Conservation (phyloP, 2,329 filamentous ascomycete genomes). For the Chrysosporium queenslandicum region DNA sequence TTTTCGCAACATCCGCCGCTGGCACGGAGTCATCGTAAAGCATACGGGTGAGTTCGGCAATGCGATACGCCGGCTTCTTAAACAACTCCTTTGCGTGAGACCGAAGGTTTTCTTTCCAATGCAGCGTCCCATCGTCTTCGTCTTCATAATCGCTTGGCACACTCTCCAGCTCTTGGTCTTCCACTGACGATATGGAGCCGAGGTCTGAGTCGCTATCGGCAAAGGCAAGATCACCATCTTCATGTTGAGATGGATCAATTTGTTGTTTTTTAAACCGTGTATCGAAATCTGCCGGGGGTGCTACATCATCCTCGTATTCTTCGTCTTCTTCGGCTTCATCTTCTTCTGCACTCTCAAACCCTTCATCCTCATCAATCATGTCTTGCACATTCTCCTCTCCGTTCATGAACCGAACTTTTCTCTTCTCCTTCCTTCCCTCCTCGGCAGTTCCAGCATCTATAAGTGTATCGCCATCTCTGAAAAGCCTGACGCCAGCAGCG, state of each 20-base stretch:
- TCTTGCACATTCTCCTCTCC: slow-evolving; percentile 43
- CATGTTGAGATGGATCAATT: slow-evolving; percentile 46
- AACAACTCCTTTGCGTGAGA: slow-evolving; percentile 65
- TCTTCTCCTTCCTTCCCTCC: slow-evolving; percentile 45
- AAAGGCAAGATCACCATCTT: slow-evolving; percentile 69
- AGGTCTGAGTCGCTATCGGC: slow-evolving; percentile 96
- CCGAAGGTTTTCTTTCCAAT: slow-evolving; percentile 82
- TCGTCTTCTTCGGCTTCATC: slow-evolving; percentile 39
- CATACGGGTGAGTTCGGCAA: slow-evolving; percentile 70
- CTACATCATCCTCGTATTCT: slow-evolving; percentile 27
- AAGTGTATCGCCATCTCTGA: slow-evolving; percentile 60
- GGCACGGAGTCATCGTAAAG: slow-evolving; percentile 79
- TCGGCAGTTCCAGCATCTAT: slow-evolving; percentile 46
- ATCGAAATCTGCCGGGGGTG: slow-evolving; percentile 37
- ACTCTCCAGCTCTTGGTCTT: slow-evolving; percentile 47
- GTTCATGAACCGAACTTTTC: slow-evolving; percentile 42
- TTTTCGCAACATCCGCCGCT: slow-evolving; percentile 62
- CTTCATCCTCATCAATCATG: slow-evolving; percentile 49
- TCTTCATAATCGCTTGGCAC: slow-evolving; percentile 44
- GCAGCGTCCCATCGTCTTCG: slow-evolving; percentile 53
- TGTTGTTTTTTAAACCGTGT: slow-evolving; percentile 35
- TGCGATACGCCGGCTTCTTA: slow-evolving; percentile 61
- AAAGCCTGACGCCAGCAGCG: slow-evolving; percentile 73
- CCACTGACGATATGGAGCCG: slow-evolving; percentile 65
- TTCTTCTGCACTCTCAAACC: slow-evolving; percentile 44